Base-by-base conservation (phyloP, 805 yeast genomes). In the Barnettozyma botsteinii region DNA sequence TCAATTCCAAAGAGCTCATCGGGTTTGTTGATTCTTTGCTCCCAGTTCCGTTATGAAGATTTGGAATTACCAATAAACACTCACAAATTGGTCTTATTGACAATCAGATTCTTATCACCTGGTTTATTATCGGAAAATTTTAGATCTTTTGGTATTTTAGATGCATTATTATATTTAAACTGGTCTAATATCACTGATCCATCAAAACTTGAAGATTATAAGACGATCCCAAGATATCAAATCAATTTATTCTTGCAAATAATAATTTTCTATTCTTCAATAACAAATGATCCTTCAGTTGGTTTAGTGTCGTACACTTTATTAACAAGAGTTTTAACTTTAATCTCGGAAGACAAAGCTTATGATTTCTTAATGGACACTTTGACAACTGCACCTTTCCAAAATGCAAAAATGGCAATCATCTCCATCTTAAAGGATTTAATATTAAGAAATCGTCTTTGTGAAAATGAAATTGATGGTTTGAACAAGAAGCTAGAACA, bases 391-490 rank as follows among this genome's bases (percentile, higher is more conserved):
- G 83, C 91, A 53, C 89, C 93, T 2, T 76, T 70, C 53, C 77
- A 70, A 29, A 72, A 73, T 29, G 73, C 76, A 18, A 77, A 78
- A 49, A 68, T 81, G 19, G 77, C 77, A 4, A 61, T 78, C 27
- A 71, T 86, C 14, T 76, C 81, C 4, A 77, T 86, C 19, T 69
- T 87, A 53, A 86, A 82, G 56, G 86, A 81, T 49, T 66, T 87
- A 46, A 58, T 79, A 48, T 50, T 71, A 5, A 70, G 73, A 46
- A 51, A 53, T 7, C 50, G 51, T 21, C 31, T 45, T n/a, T 3
- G 19, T 22, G 37, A 22, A 6, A 14, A 12, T 12, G 17, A 24
- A 20, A 37, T 51, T 13, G 40, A 49, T 25, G 44, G 43, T 6
- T 14, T 47, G 14, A 33, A 38, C 7, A 31, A 36, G 7, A 29